These are phyloP conservation scores for Astraeus odoratus DNA, from an alignment of 768 basidiomycete genomes.

Conservation along the genomic window DNA sequence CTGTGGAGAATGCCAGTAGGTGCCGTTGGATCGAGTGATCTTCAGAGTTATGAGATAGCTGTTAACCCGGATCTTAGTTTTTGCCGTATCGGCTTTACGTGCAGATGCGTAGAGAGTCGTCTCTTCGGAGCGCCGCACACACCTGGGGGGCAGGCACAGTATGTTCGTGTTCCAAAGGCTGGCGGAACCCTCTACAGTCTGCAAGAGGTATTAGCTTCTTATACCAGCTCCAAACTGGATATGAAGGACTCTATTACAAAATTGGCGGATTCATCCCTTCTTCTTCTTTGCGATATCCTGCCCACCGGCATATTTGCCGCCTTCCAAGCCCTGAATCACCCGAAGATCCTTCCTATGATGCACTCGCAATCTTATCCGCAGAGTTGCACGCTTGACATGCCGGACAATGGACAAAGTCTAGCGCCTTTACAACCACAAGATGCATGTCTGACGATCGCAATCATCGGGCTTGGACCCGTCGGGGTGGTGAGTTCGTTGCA, in stretches of 20 bases:
- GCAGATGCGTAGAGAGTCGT: conserved; percentile 51
- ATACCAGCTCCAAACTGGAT: conserved; percentile 16
- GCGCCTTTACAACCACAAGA: conserved; percentile 39
- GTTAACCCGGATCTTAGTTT: conserved; percentile 35
- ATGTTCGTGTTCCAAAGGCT: conserved; percentile 69
- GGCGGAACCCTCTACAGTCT: conserved; percentile 73
- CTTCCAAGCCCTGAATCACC: conserved; percentile 63
- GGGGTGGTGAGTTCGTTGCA: conserved; percentile 43
- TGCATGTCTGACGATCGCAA: conserved; percentile 48
- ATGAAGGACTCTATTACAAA: conserved; percentile 31
- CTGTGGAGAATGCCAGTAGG: conserved; percentile 81
- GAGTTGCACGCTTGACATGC: conserved; percentile 9
- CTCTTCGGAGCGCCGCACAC: conserved; percentile 63
- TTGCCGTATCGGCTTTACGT: conserved; percentile 69
- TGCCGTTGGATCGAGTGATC: conserved; percentile 5
- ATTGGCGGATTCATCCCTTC: conserved; percentile 57
- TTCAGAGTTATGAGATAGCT: background rate
- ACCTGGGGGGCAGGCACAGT: conserved; percentile 76
- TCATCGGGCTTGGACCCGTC: conserved; percentile 75
- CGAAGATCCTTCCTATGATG: conserved; percentile 57
- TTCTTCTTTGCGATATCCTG: conserved; percentile 71
- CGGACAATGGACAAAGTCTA: background rate
- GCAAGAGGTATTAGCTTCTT: conserved; percentile 32
- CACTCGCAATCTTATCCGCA: conserved; percentile 55
- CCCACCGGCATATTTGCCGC: conserved; percentile 78